A percentile compares a stretch with the other conserved stretches of the same genome.
phyloP scores from a whole-genome alignment of 805 yeast genomes.

The Suhomyces pyralidae region DNA sequence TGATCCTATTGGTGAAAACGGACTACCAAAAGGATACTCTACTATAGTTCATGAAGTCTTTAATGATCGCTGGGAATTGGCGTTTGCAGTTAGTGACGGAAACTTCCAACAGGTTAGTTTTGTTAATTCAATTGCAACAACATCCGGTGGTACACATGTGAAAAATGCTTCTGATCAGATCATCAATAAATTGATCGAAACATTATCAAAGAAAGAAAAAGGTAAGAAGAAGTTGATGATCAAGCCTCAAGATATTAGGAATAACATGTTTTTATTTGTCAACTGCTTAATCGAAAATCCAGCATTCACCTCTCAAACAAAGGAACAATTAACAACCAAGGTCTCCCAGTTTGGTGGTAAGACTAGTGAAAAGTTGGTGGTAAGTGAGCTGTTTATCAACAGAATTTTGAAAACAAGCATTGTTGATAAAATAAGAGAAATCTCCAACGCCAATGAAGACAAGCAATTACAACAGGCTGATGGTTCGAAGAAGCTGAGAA shows the following conservation, averaged over 20 bases:
- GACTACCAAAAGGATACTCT: constrained; percentile 34
- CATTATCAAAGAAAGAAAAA: constrained; percentile 60
- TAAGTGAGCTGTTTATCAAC: constrained; percentile 73
- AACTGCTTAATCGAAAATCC: constrained; percentile 95
- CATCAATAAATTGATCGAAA: constrained; percentile 69
- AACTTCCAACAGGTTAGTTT: constrained; percentile 91
- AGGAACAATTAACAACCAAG: constrained; percentile 90
- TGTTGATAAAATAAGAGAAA: constrained; percentile 72
- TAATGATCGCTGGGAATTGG: constrained; percentile 93
- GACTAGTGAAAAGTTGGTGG: constrained; percentile 49
- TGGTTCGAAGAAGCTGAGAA: constrained; percentile 78
- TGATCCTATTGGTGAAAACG: constrained; percentile 23
- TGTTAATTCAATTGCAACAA: constrained; percentile 96
- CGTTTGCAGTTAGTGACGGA: constrained; percentile 90
- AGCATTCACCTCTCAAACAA: constrained; percentile 95
- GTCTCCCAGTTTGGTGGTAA: constrained; percentile 85
- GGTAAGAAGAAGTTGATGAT: constrained; percentile 65
- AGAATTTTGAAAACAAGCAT: constrained; percentile 64
- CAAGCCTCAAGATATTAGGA: constrained; percentile 84
- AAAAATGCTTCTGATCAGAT: constrained; percentile 82
- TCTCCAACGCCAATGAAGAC: constrained; percentile 86
- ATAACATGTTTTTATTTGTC: constrained; percentile 84
- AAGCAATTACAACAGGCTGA: constrained; percentile 84
- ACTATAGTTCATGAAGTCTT: constrained; percentile 73
- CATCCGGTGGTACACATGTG: constrained; percentile 95